Base-by-base conservation (phyloP, 1,284 basidiomycete species). In the Sparassis latifolia region DNA sequence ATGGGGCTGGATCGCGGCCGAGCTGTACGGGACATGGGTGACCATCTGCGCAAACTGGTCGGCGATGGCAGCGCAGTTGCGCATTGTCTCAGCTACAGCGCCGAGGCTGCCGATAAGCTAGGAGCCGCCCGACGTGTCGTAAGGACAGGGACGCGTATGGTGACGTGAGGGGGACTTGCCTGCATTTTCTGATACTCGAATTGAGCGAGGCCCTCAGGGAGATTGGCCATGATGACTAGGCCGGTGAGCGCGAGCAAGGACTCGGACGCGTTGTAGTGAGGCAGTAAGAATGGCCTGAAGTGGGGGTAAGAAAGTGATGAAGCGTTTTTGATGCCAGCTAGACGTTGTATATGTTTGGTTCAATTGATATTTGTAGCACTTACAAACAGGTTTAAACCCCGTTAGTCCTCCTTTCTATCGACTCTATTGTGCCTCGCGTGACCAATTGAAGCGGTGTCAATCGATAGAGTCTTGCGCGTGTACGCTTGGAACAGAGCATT, bases 71-170 rank as follows among this genome's bases (percentile, higher is more conserved):
- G 82, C 81, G 52, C 78, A 79, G 51, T 76, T 72, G 51, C 79
- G 77, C 76, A 88, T 75, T 33, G 75, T 67, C 44, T 77, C 74
- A 33, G 82, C 79, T 52, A 84, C 76, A 31, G 69, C 67, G 52
- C 64, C 63, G 53, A 88, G 69, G 56, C 77, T 76, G 38, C 69
- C 63, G 42, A 75, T 71, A 61, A 84, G 72, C 82, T 86, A 49
- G 20, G 53, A 37, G 2, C 2, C 29, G 38, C 20, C 30, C 38
- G 35, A 54, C n/a, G 44, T 28, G 42, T 48, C 43, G 55, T 49
- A 50, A 20, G 38, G 47, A 47, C 10, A 45, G 30, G 32, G 31
- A 31, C 33, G 44, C 37, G 46, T 50, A 43, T 41, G 38, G 31
- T 30, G 20, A 31, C 31, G 53, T 47, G 42, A 51, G 20, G 40